These are phyloP conservation scores for Clarireedia monteithiana DNA, from an alignment of 2,329 filamentous ascomycete genomes.

Conservation along the genomic window DNA sequence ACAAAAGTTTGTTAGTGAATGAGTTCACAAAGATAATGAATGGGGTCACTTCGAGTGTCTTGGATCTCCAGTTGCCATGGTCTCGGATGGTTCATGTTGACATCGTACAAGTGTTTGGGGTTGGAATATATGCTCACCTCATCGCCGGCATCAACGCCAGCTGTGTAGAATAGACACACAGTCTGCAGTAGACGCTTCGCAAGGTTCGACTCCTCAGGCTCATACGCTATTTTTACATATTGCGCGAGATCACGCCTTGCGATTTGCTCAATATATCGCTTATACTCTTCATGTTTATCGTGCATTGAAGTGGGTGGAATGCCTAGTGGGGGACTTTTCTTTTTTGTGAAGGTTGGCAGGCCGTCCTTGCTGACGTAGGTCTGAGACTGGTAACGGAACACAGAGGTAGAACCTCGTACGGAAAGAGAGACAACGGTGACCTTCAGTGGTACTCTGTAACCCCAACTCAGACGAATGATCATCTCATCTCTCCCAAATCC, in stretches of 20 bases:
- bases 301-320: slow-evolving; percentile 24
- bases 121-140: slow-evolving; percentile 17
- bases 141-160: slow-evolving; percentile 15
- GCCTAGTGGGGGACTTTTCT: slow-evolving; percentile 24
- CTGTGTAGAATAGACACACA: slow-evolving; percentile 19
- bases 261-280: slow-evolving; percentile 22
- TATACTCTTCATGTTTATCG: slow-evolving; percentile 23
- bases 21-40: not conserved
- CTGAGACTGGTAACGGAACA: slow-evolving; percentile 20
- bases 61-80: not conserved
- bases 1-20: not conserved
- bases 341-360: slow-evolving; percentile 15
- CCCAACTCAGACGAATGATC: slow-evolving; percentile 22
- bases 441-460: slow-evolving; percentile 18
- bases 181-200: slow-evolving; percentile 20
- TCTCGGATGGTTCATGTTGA: not conserved
- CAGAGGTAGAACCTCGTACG: slow-evolving; percentile 16
- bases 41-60: not conserved
- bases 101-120: not conserved
- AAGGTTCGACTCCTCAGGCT: slow-evolving; percentile 20
- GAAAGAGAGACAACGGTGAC: slow-evolving; percentile 23
- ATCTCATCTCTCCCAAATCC: slow-evolving; percentile 23
- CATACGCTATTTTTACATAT: slow-evolving; percentile 22
- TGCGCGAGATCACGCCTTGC: slow-evolving; percentile 18
- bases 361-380: slow-evolving; percentile 11